These are phyloP conservation scores for Penicillium sp. DNA, from an alignment of 2,329 filamentous ascomycete species.

Conservation along the genomic window DNA sequence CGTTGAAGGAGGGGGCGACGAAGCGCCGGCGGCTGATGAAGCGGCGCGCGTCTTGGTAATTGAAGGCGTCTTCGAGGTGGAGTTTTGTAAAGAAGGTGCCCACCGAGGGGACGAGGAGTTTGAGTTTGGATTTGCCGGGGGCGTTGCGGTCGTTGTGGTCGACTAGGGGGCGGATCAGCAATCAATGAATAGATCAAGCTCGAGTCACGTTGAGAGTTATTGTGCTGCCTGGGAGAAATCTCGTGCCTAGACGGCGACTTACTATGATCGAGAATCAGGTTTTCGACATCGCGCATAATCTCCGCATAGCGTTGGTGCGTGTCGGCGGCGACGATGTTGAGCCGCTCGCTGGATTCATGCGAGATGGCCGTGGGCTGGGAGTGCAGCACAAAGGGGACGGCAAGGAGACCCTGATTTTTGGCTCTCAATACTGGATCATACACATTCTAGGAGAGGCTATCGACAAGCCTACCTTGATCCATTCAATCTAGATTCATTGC, in stretches of 20 bases:
- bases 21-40: conserved; percentile 90
- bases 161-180: conserved; percentile 51
- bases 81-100: conserved; percentile 93
- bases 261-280: conserved; percentile 92
- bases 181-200: neutral
- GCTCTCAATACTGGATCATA: conserved; percentile 15
- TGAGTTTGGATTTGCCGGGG: conserved; percentile 80
- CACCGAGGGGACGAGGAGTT: conserved; percentile 84
- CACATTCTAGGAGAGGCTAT: neutral
- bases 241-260: conserved; percentile 15
- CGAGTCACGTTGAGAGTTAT: neutral
- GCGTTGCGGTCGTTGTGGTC: conserved; percentile 70
- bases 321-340: conserved; percentile 73
- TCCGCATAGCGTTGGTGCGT: conserved; percentile 89
- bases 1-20: conserved; percentile 96
- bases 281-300: conserved; percentile 91
- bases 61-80: conserved; percentile 85
- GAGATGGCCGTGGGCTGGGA: conserved; percentile 91
- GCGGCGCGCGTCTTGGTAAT: conserved; percentile 81
- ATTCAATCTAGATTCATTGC: conserved; percentile 64
- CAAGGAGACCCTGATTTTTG: conserved; percentile 65
- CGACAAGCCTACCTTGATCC: conserved; percentile 70
- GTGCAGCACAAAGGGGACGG: conserved; percentile 94
- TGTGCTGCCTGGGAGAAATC: conserved; percentile 3
- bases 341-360: conserved; percentile 63